These are phyloP conservation scores for Cutaneotrichosporon dermatis DNA, from an alignment of 1,284 basidiomycete species.

Conservation along the genomic window DNA sequence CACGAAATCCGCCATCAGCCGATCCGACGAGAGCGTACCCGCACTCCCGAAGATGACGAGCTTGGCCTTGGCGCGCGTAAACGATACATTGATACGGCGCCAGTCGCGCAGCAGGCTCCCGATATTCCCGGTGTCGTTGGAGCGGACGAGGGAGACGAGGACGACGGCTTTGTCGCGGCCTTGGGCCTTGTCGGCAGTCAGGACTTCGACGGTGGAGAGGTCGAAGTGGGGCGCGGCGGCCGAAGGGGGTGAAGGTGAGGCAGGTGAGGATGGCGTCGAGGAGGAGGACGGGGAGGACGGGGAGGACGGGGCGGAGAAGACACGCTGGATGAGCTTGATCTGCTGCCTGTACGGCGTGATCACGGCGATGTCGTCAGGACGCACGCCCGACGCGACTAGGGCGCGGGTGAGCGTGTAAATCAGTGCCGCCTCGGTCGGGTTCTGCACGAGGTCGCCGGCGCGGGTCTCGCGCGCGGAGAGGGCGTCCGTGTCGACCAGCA, in stretches of 20 bases:
- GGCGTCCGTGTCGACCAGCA: constrained; percentile 88
- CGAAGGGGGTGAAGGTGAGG: no score
- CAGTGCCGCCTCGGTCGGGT: constrained; percentile 67
- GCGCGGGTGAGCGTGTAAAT: constrained; percentile 60
- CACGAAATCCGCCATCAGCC: constrained; percentile 67
- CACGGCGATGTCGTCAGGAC: constrained; percentile 70
- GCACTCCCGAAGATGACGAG: constrained; percentile 83
- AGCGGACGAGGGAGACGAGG: constrained; percentile 86
- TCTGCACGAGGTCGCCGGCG: constrained; percentile 84
- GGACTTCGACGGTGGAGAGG: constrained; percentile 64
- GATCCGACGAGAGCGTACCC: constrained; percentile 60
- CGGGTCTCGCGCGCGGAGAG: constrained; percentile 71
- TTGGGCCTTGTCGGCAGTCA: constrained; percentile 93
- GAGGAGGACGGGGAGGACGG: not conserved
- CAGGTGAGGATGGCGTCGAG: no score
- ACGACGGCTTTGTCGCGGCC: constrained; percentile 95
- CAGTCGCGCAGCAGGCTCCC: constrained; percentile 93
- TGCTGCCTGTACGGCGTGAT: constrained; percentile 94
- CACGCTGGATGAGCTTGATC: constrained; percentile 72
- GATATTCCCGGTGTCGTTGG: constrained; percentile 67
- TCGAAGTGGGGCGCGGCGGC: no score
- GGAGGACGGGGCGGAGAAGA: constrained; percentile 40
- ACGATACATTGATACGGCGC: constrained; percentile 92
- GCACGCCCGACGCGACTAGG: constrained; percentile 63
- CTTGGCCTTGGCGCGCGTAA: constrained; percentile 87